phyloP scores from a whole-genome alignment of 805 yeast species.

The Groenewaldozyma tartarivorans region DNA sequence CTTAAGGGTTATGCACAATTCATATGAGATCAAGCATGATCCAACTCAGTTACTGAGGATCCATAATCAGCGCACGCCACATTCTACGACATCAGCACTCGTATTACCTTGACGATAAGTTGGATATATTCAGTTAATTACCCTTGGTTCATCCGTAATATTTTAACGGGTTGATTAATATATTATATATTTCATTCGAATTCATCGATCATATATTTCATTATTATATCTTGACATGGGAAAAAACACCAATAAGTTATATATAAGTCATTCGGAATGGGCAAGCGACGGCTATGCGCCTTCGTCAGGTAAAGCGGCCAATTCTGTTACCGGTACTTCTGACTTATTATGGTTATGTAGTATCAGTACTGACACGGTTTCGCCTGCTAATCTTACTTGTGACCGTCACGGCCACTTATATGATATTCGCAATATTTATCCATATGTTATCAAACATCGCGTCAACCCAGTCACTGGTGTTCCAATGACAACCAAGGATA shows the following conservation, averaged over 20 bases:
- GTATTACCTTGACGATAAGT: too few species aligned
- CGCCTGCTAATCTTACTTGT: conserved; percentile 18
- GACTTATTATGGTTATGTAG: conserved; percentile 27
- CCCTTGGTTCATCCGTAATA: too few species aligned
- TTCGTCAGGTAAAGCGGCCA: conserved; percentile 1
- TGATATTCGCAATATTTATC: conserved; percentile 23
- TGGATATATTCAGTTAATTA: too few species aligned
- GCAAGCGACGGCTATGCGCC: conserved; percentile 21
- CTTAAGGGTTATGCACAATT: too few species aligned
- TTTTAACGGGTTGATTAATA: too few species aligned
- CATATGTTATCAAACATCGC: conserved; percentile 19
- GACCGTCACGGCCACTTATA: conserved; percentile 25
- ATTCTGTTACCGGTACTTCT: conserved; percentile 7
- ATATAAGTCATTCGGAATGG: conserved; percentile 29
- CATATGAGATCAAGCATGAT: too few species aligned
- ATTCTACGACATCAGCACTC: too few species aligned
- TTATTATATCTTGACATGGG: conserved; percentile 22
- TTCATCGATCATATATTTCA: neutral
- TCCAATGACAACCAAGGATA: conserved; percentile 13
- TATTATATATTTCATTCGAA: neutral
- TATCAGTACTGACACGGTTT: conserved; percentile 25
- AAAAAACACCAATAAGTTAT: conserved; percentile 29
- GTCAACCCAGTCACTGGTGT: conserved; percentile 26
- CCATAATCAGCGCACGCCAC: too few species aligned
- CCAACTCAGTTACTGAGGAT: too few species aligned